Evolutionary conservation across 2,329 filamentous ascomycete genomes (phyloP).

Genomic region (Aspergillus versicolor): DNA sequence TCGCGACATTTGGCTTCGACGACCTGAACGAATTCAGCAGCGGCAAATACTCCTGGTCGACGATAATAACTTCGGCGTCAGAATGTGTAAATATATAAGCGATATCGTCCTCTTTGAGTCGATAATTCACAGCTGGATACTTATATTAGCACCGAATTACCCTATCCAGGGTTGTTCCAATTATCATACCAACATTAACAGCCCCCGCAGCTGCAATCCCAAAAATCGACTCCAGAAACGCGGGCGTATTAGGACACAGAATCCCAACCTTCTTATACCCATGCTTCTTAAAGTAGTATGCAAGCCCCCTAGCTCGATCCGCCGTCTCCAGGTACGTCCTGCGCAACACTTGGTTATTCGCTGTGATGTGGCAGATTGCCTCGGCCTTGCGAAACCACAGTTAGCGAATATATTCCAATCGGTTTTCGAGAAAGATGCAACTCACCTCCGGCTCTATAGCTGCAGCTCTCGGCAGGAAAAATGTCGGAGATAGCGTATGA

Average conservation of each 20-base stretch:
- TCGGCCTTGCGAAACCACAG: slow-evolving; percentile 55
- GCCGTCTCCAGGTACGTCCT: slow-evolving; percentile 79
- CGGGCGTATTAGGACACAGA: slow-evolving; percentile 87
- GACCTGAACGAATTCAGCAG: slow-evolving; percentile 68
- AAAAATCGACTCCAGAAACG: slow-evolving; percentile 87
- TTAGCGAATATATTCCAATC: neutral
- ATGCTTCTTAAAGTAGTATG: slow-evolving; percentile 79
- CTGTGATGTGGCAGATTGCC: slow-evolving; percentile 82
- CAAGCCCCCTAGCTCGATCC: slow-evolving; percentile 80
- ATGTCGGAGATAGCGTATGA: slow-evolving; percentile 75
- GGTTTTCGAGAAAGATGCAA: neutral
- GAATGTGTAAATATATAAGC: slow-evolving; percentile 86
- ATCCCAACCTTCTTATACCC: slow-evolving; percentile 77
- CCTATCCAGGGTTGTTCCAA: neutral
- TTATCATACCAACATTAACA: slow-evolving; percentile 63
- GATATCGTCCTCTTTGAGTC: slow-evolving; percentile 80
- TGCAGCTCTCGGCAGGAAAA: slow-evolving; percentile 82
- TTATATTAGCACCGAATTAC: neutral
- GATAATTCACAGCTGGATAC: slow-evolving; percentile 61
- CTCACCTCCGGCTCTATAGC: slow-evolving; percentile 76
- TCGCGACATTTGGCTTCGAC: slow-evolving; percentile 60
- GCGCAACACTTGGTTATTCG: slow-evolving; percentile 70
- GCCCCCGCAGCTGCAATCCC: slow-evolving; percentile 80
- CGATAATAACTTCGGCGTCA: slow-evolving; percentile 83
- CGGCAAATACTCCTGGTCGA: slow-evolving; percentile 74